Evolutionary conservation across 2,329 filamentous ascomycete genomes (phyloP).

Genomic region (Fusarium sp.): DNA sequence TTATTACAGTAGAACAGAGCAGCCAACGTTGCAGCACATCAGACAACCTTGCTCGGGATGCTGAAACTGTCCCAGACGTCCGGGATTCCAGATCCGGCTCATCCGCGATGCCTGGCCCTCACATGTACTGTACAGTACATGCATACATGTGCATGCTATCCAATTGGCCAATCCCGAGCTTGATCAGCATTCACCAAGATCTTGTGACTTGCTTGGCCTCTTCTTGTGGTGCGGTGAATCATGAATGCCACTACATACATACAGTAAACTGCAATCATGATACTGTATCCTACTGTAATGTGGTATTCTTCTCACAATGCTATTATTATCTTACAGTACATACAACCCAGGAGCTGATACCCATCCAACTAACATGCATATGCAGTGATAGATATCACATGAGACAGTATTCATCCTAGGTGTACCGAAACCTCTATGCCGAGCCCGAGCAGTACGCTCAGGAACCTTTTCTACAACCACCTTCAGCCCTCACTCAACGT

Average conservation of each 20-base stretch:
- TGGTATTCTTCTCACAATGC: background rate
- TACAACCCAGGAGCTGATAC: constrained; percentile 13
- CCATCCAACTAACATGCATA: background rate
- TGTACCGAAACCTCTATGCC: constrained; percentile 1
- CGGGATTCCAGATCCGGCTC: constrained; percentile 45
- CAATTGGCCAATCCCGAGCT: constrained; percentile 40
- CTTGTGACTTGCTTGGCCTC: constrained; percentile 19
- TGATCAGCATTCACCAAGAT: constrained; percentile 35
- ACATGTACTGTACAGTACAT: background rate
- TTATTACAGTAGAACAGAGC: constrained; percentile 25
- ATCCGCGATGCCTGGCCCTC: constrained; percentile 30
- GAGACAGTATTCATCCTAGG: background rate
- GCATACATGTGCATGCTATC: constrained; percentile 1
- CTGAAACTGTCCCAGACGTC: constrained; percentile 40
- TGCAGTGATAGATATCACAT: constrained; percentile 11
- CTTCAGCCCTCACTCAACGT: constrained; percentile 5
- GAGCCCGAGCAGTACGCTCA: constrained; percentile 4
- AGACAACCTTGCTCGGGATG: constrained; percentile 25
- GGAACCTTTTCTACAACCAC: constrained; percentile 8
- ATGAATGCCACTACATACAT: background rate
- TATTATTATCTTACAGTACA: constrained; percentile 15
- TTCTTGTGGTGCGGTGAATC: constrained; percentile 29
- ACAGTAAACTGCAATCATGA: background rate
- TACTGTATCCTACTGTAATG: background rate
- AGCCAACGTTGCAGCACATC: constrained; percentile 3